Conservation (phyloP, 208 protist genomes). For the Acanthamoeba sp. region DNA sequence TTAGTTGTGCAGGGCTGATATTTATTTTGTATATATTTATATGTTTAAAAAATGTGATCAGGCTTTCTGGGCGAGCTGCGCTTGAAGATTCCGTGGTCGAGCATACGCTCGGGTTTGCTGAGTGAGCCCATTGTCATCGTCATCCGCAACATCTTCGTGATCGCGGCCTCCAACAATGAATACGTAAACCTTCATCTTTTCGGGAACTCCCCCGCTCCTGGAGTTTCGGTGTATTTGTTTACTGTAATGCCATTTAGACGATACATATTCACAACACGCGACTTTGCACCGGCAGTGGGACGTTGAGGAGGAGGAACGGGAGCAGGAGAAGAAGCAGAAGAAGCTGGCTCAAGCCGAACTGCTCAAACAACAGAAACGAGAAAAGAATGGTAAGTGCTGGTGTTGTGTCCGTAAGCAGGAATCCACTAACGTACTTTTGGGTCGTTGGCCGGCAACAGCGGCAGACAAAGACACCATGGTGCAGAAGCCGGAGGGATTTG, state of each 20-base stretch:
- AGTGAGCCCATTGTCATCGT: slow-evolving; percentile 71
- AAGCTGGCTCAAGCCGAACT: slow-evolving; percentile 61
- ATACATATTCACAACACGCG: background rate
- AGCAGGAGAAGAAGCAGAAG: slow-evolving; percentile 75
- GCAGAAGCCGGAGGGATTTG: slow-evolving; percentile 58
- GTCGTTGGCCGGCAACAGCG: background rate
- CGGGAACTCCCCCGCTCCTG: background rate
- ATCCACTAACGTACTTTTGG: background rate
- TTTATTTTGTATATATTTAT: background rate
- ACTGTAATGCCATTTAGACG: background rate
- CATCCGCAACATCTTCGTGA: slow-evolving; percentile 48
- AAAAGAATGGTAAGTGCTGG: background rate
- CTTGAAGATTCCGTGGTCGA: slow-evolving; percentile 68
- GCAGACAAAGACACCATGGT: slow-evolving; percentile 15
- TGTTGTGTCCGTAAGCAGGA: background rate
- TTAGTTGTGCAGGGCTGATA: background rate
- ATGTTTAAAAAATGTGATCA: background rate
- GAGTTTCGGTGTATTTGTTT: background rate
- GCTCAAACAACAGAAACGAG: slow-evolving; percentile 36
- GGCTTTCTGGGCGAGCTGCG: slow-evolving; percentile 66
- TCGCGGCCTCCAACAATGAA: slow-evolving; percentile 40
- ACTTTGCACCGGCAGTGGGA: background rate
- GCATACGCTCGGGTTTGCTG: slow-evolving; percentile 43
- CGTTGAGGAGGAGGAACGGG: slow-evolving; percentile 28
- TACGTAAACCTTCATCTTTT: slow-evolving; percentile 9